Evolutionary conservation across 495 filamentous ascomycete species (phyloP), one percentile per base, ranked within the genome.

Genomic region (Neurospora hispaniola): DNA sequence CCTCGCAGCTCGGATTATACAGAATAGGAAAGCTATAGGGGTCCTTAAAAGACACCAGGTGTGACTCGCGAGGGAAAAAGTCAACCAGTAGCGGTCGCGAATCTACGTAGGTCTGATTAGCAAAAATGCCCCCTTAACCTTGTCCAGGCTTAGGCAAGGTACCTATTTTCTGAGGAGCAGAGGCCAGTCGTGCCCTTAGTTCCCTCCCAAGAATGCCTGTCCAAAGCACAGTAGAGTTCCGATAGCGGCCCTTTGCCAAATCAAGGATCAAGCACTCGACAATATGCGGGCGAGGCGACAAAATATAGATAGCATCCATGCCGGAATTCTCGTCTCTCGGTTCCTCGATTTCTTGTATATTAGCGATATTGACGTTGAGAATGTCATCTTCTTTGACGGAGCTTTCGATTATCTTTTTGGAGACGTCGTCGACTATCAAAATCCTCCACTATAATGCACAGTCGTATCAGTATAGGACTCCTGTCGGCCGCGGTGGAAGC

Each of bases 231-330:
- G 87, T 92, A 54, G 87, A 82, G 76, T 85, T 90, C 75, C 87
- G 84, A 82, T 98, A 97, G 82, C 92, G 87, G 72, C 88, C 86
- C 70, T 90, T 89, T 78, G 96, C 92, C 69, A 98, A 90, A 78
- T 99, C 96, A 75, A 94, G 92, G 84, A 98, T 88, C 44, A 99
- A 80, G 80, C 96, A 99, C 72, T 97, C 93, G 72, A 98, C 90
- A 73, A 97, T 92, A 81, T 96, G 90, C 43, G 92, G 86, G 75
- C 90, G 85, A 5, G 96, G 92, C 4, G 94, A 92, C 40, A 99
- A 86, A 74, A 99, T 83, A 83, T 98, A 99, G 70, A 99, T 86
- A 73, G 93, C 97, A 80, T 97, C 95, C 91, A 96, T 97, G 70
- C 91, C 88, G 69, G 88, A 88, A 77, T 98, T 97, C 80, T 86